Conservation (phyloP, 805 yeast genomes). For the Kluyveromyces wickerhamii region DNA sequence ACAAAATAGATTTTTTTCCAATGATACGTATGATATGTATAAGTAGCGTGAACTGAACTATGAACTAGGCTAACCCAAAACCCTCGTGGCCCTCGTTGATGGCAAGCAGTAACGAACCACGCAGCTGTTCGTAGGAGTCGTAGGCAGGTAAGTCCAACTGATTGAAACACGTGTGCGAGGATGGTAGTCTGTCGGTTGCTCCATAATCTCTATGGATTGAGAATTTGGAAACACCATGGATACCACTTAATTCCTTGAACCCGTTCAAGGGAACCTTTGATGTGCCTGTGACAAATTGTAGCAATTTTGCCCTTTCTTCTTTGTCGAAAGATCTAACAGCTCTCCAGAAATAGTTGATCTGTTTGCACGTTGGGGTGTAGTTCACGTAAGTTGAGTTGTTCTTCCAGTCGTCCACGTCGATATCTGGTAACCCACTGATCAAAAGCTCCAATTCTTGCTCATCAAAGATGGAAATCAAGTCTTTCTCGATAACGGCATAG, state of each 20-base stretch:
- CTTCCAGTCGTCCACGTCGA: slow-evolving; percentile 94
- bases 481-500: slow-evolving; percentile 81
- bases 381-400: slow-evolving; percentile 74
- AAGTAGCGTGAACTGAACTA: no score
- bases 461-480: slow-evolving; percentile 77
- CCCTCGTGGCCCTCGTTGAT: slow-evolving; percentile 95
- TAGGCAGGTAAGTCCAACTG: slow-evolving; percentile 92
- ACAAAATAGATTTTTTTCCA: no score
- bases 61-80: slow-evolving; percentile 67
- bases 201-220: slow-evolving; percentile 88
- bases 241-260: slow-evolving; percentile 81
- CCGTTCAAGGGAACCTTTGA: slow-evolving; percentile 94
- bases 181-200: slow-evolving; percentile 75
- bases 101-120: slow-evolving; percentile 75
- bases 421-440: slow-evolving; percentile 92
- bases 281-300: slow-evolving; percentile 97
- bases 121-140: slow-evolving; percentile 75
- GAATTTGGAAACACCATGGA: slow-evolving; percentile 77
- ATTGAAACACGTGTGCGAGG: slow-evolving; percentile 95
- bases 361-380: slow-evolving; percentile 74
- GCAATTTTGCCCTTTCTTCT: slow-evolving; percentile 87
- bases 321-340: slow-evolving; percentile 90
- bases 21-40: no score
- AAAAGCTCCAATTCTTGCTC: slow-evolving; percentile 92
- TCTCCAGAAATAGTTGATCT: slow-evolving; percentile 96